Base-by-base conservation (phyloP, 371 early-diverging fungal genomes). In the Mucor circinelloides region DNA sequence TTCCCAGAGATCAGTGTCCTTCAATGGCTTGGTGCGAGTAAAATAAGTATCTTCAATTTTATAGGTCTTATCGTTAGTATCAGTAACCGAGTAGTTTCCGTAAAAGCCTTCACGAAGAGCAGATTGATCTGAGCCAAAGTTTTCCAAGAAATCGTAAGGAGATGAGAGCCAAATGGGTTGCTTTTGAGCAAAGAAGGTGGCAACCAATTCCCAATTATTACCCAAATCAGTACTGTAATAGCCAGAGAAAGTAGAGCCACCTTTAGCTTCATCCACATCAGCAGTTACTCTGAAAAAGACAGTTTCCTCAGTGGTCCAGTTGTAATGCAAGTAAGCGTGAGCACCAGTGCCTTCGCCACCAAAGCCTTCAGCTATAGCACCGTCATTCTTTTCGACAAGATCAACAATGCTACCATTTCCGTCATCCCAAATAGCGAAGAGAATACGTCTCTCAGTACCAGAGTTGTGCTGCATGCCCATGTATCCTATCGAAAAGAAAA, bases 391-490 rank as follows among this genome's bases (percentile, higher is more conserved):
- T 32, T 48, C 30, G 0, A 68, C 27, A 4, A 57, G 52, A 15
- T 68, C 59, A n/a, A 68, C 69, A 7, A 21, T 27, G 34, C 64
- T 63, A 10, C 64, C 60, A 3, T 68, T 56, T 28, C 68, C 68
- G 46, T 68, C 30, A 38, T 68, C 68, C 71, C 71, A 71, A 1
- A 71, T 28, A 21, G 71, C 34, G 31, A 71, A 71, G 6, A 66
- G 42, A 15, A 71, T 58, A 15, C 67, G 61, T 54, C 63, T 62
- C 8, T 62, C 60, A 15, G 66, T 57, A 19, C 23, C 62, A 13
- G 57, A 56, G 38, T 71, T 71, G 60, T 48, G 60, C n/a, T 71
- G 71, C 58, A 71, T 66, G 5, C 71, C 71, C 62, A 71, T 66
- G 28, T 71, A 71, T 4, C 71, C 71, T 54, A 34, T 27, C 8